Evolutionary conservation across 768 basidiomycete genomes (phyloP).

Genomic region (Suillus discolor): DNA sequence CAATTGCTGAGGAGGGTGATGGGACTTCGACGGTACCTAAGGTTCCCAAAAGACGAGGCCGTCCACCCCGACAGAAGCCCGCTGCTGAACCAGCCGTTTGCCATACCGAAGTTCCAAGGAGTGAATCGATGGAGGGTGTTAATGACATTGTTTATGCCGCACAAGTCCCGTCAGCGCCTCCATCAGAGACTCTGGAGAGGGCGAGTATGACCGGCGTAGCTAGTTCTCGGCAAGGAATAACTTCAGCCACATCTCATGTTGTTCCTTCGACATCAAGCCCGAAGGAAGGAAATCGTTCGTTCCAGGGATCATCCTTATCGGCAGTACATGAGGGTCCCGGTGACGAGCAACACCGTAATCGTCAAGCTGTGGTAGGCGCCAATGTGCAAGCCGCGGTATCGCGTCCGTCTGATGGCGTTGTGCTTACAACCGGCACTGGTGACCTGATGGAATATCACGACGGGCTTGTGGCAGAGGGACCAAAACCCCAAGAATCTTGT

Average conservation of each 20-base stretch:
- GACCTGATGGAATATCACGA: background rate
- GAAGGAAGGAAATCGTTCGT: background rate
- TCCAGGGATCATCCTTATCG: background rate
- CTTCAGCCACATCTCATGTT: background rate
- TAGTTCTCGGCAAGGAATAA: background rate
- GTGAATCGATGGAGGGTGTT: background rate
- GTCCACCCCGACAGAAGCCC: constrained; percentile 31
- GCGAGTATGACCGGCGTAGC: background rate
- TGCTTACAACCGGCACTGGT: background rate
- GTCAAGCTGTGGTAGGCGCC: background rate
- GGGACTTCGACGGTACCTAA: constrained; percentile 1
- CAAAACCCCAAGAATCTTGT: background rate
- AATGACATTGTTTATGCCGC: background rate
- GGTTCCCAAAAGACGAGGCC: constrained; percentile 40
- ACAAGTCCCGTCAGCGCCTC: constrained; percentile 4
- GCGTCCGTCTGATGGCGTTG: background rate
- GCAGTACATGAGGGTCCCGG: background rate
- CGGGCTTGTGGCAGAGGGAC: constrained; percentile 1
- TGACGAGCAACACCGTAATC: background rate
- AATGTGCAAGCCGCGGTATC: background rate
- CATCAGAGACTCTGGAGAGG: constrained; percentile 36
- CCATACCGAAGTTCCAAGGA: background rate
- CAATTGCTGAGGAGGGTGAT: constrained; percentile 8
- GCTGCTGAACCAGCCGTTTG: constrained; percentile 8
- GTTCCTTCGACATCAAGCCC: background rate